These are phyloP conservation scores for Aquanectria penicillioides DNA, from an alignment of 2,329 filamentous ascomycete species.

Conservation along the genomic window DNA sequence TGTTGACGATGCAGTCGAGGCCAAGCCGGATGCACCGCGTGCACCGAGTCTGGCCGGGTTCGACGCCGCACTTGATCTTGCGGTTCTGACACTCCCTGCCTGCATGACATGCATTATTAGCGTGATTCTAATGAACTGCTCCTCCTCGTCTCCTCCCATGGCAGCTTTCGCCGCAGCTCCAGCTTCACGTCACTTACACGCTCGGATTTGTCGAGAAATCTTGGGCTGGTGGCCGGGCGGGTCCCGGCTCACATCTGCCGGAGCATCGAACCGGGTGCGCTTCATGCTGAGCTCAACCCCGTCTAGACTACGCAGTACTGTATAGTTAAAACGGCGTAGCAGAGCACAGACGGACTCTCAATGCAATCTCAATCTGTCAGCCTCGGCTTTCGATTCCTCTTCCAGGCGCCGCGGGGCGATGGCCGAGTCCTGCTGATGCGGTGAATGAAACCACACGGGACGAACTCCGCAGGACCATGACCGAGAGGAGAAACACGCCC, in stretches of 20 bases:
- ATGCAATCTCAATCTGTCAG: too few relatives aligned
- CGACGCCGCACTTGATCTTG: constrained; percentile 65
- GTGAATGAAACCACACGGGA: too few relatives aligned
- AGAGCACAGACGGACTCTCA: too few relatives aligned
- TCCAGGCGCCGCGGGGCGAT: not conserved
- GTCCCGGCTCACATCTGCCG: not conserved
- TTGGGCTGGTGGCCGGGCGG: constrained; percentile 32
- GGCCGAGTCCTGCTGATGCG: not conserved
- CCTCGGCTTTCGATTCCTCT: not conserved
- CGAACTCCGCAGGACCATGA: constrained; percentile 9
- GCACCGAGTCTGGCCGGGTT: constrained; percentile 55
- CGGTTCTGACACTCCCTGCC: constrained; percentile 60
- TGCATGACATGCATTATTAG: constrained; percentile 17
- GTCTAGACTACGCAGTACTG: too few relatives aligned
- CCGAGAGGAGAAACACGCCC: not conserved
- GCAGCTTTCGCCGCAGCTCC: not conserved
- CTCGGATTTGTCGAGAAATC: constrained; percentile 46
- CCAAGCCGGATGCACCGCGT: constrained; percentile 60
- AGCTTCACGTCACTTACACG: constrained; percentile 37
- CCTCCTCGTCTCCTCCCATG: not conserved
- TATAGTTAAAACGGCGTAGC: too few relatives aligned
- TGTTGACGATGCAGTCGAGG: constrained; percentile 63
- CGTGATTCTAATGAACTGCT: not conserved
- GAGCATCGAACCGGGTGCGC: constrained; percentile 7
- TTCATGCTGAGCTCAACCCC: too few relatives aligned